Percentiles rank a stretch among this genome's conserved stretches.
Conservation (phyloP, 805 yeast species). For the Myxozyma kluyveri region DNA sequence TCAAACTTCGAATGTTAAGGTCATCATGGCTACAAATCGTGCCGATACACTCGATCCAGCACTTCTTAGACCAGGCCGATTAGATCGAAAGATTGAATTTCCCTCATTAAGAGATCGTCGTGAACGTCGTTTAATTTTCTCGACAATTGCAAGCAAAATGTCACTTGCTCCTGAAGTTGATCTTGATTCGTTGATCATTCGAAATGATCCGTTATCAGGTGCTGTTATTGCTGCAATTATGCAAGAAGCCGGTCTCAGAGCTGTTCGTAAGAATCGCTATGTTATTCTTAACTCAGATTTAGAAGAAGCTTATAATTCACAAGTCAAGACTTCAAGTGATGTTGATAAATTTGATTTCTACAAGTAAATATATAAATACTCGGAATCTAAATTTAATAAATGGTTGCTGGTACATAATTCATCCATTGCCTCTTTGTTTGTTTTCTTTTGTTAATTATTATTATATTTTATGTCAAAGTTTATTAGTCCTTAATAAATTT, state of each 20-base stretch:
- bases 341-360: constrained; percentile 97
- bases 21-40: constrained; percentile 98
- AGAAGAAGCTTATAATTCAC: constrained; percentile 96
- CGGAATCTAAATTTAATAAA: neutral
- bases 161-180: constrained; percentile 97
- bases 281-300: constrained; percentile 93
- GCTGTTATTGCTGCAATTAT: constrained; percentile 96
- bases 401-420: neutral
- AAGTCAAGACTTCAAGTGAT: constrained; percentile 92
- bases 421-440: neutral
- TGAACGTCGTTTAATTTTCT: constrained; percentile 93
- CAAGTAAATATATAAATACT: constrained; percentile 49
- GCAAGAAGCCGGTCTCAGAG: constrained; percentile 99
- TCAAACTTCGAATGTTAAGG: constrained; percentile 86
- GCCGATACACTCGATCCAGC: constrained; percentile 99
- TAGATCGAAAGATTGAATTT: constrained; percentile 96
- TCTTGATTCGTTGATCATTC: constrained; percentile 85
- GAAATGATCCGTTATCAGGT: constrained; percentile 96
- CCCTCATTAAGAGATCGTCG: constrained; percentile 95
- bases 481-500: neutral
- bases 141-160: constrained; percentile 96
- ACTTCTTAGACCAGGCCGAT: constrained; percentile 93
- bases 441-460: neutral
- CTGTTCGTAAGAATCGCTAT: constrained; percentile 96
- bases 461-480: neutral